phyloP scores from a whole-genome alignment of 208 protist genomes.

The Angomonas deanei region DNA sequence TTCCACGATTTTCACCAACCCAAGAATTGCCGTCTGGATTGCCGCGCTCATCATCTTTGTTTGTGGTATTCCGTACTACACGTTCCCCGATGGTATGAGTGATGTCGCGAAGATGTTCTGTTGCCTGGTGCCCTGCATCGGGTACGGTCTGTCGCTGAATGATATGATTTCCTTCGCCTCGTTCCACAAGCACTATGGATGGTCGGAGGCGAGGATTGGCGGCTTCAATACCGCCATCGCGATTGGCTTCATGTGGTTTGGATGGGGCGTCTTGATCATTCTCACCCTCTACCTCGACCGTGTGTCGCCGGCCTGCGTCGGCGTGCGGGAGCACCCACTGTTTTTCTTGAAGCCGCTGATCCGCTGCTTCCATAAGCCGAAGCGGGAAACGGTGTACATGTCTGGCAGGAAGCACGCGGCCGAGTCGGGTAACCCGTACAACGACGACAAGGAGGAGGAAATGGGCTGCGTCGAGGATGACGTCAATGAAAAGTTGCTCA shows the following conservation, averaged over 20 bases:
- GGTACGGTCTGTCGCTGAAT: constrained; percentile 41
- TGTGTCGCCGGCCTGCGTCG: constrained; percentile 62
- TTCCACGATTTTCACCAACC: constrained; percentile 73
- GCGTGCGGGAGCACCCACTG: constrained; percentile 44
- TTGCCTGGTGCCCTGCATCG: constrained; percentile 57
- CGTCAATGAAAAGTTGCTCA: not conserved
- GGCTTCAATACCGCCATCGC: constrained; percentile 42
- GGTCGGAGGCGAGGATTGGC: constrained; percentile 23
- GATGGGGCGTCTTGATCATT: constrained; percentile 53
- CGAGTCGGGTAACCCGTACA: no score
- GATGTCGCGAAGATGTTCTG: constrained; percentile 30
- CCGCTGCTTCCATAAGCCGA: constrained; percentile 28
- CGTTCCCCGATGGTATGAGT: constrained; percentile 51
- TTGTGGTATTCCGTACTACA: constrained; percentile 56
- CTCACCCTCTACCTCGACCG: constrained; percentile 82
- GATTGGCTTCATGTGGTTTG: constrained; percentile 78
- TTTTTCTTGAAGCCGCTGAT: constrained; percentile 64
- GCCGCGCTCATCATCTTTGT: constrained; percentile 66
- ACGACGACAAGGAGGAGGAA: not conserved
- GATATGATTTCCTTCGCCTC: constrained; percentile 51
- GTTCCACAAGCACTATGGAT: constrained; percentile 30
- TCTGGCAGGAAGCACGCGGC: constrained; percentile 1
- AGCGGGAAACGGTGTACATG: constrained; percentile 21
- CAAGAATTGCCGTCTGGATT: constrained; percentile 56
- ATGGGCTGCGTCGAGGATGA: not conserved